These are phyloP conservation scores for Populus hybrid DNA, from an alignment of 441 rosid species.

Conservation along the genomic window DNA sequence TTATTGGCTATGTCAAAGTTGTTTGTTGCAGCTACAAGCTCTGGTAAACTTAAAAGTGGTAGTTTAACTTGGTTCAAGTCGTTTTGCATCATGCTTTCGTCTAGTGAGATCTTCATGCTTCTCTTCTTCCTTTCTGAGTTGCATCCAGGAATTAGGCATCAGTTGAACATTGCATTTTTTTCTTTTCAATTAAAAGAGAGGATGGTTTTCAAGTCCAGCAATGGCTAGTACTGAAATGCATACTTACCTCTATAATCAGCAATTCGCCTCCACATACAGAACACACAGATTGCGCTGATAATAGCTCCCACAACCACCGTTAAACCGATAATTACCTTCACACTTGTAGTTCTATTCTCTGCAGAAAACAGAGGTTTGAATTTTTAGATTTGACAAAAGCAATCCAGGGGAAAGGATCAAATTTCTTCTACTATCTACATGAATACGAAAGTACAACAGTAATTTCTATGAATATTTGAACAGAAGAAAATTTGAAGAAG, in stretches of 20 bases:
- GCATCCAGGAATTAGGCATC: background rate
- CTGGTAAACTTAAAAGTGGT: constrained; percentile 24
- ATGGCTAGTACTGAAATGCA: background rate
- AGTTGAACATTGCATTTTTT: background rate
- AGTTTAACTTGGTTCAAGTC: constrained; percentile 6
- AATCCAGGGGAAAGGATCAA: too few relatives aligned
- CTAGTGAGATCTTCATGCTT: background rate
- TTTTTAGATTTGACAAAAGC: too few relatives aligned
- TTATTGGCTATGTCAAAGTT: too few relatives aligned
- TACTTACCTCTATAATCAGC: constrained; percentile 26
- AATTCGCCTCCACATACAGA: constrained; percentile 18
- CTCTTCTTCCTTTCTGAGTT: constrained; percentile 4
- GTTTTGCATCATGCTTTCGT: background rate
- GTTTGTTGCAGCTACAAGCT: too few relatives aligned
- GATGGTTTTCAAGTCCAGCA: too few relatives aligned
- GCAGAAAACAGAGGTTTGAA: background rate
- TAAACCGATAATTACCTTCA: constrained; percentile 8
- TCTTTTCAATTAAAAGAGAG: background rate
- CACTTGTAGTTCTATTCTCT: constrained; percentile 13
- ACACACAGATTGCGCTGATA: background rate
- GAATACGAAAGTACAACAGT: background rate
- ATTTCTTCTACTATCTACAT: too few relatives aligned
- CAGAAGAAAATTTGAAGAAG: background rate
- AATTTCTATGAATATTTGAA: background rate
- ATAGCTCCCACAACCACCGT: constrained; percentile 11